Evolutionary conservation across 352 stramenopile genomes (phyloP).

Genomic region (Elongisporangium undulatum): DNA sequence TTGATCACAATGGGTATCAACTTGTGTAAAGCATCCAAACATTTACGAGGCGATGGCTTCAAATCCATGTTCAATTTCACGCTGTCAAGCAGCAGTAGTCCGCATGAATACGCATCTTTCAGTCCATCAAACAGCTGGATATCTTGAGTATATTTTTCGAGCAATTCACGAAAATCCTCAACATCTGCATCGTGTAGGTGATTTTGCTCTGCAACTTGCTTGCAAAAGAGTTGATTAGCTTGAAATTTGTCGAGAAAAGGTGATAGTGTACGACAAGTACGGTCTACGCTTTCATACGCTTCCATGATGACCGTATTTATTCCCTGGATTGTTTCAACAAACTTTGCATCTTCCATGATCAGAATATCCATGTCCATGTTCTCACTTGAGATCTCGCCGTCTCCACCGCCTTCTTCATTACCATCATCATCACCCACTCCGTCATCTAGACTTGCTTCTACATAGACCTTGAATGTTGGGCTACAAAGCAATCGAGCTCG

Average conservation of each 20-base stretch:
- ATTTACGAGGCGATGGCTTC: conserved; percentile 64
- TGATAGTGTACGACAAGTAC: conserved; percentile 54
- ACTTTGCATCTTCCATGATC: conserved; percentile 66
- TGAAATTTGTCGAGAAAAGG: conserved; percentile 75
- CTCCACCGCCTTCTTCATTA: conserved; percentile 23
- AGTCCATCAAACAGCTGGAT: conserved; percentile 49
- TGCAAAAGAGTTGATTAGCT: conserved; percentile 64
- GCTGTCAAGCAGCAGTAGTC: conserved; percentile 57
- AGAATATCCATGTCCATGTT: conserved; percentile 73
- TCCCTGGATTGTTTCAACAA: conserved; percentile 50
- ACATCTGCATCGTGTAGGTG: conserved; percentile 22
- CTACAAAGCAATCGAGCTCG: conserved; percentile 58
- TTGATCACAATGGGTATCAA: conserved; percentile 58
- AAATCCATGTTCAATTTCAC: conserved; percentile 45
- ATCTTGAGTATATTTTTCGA: conserved; percentile 65
- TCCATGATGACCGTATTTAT: conserved; percentile 51
- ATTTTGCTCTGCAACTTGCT: conserved; percentile 21
- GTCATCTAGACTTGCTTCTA: conserved; percentile 51
- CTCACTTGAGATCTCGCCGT: conserved; percentile 32
- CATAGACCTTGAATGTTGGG: conserved; percentile 60
- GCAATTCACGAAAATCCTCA: conserved; percentile 53
- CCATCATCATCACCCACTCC: conserved; percentile 24
- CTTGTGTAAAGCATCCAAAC: conserved; percentile 47
- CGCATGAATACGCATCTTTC: conserved; percentile 35
- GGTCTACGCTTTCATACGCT: conserved; percentile 40